Base-by-base conservation (phyloP, 2,329 filamentous ascomycete species). In the Orbilia javanica region DNA sequence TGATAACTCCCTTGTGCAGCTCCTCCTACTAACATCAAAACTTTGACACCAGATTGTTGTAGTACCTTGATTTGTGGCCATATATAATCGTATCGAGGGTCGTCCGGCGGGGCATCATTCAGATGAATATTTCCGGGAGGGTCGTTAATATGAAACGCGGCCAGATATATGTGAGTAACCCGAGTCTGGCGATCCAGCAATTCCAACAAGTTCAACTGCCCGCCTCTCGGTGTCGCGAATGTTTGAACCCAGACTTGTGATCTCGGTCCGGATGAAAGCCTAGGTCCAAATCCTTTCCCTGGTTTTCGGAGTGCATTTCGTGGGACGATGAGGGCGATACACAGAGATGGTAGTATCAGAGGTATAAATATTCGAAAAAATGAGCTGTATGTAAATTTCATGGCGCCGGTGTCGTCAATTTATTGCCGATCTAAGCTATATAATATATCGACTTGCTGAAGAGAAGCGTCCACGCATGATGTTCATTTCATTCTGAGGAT, bases 1-100 rank as follows among this genome's bases (percentile, higher is more conserved):
- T 84, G 84, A 80, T 84, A 88, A 27, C 84, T 86, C 8, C 87
- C 87, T 80, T 85, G 85, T 7, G 87, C 87, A 4, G 87, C 87
- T 11, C 87, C 87, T 7, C 87, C 87, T 4, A 88, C 83, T 86
- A 88, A 87, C 25, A 85, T 86, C 68, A 88, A 81, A 18, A 88
- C 86, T 79, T 87, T 88, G 44, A 88, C 83, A 8, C 87, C 87
- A 42, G 84, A 84, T 3, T 85, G 86, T 79, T 88, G 86, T 2
- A 88, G 81, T 84, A 85, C 85, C 31, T 82, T 82, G 5, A 87
- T 85, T 80, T 88, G 87, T 1, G 83, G 83, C 86, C 87, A 88
- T 34, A 88, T 82, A 42, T 84, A 84, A 18, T 84, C 82, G 79
- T 84, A 87, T 57, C 85, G 84, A 50, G 83, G 81, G 53, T 84